phyloP scores from a whole-genome alignment of 1,284 basidiomycete species.

The Paramarasmius palmivorus region DNA sequence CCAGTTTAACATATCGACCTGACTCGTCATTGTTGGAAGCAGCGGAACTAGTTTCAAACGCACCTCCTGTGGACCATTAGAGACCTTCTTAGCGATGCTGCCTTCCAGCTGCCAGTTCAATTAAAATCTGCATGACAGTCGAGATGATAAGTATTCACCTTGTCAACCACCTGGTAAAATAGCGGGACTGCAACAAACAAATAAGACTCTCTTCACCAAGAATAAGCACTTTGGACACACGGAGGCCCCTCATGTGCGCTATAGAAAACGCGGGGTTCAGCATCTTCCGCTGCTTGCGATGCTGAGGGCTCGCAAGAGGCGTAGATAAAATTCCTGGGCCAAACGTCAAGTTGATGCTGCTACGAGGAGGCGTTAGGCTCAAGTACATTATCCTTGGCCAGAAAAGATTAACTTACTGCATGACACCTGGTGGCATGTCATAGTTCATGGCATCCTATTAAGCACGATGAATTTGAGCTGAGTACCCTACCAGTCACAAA shows the following conservation, averaged over 20 bases:
- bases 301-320: conserved; percentile 3
- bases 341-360: not conserved
- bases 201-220: not conserved
- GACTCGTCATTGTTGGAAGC: not conserved
- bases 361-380: too few species aligned
- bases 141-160: conserved; percentile 6
- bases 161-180: conserved; percentile 9
- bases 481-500: not conserved
- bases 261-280: conserved; percentile 14
- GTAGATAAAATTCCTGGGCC: not conserved
- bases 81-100: not conserved
- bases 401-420: not conserved
- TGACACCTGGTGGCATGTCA: too few species aligned
- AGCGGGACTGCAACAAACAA: conserved; percentile 3
- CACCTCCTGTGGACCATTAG: conserved; percentile 7
- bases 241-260: conserved; percentile 10
- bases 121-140: not conserved
- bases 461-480: not conserved
- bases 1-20: conserved; percentile 15
- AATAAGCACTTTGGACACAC: too few species aligned
- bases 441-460: not conserved
- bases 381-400: not conserved
- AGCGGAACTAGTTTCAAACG: not conserved
- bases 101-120: conserved; percentile 2
- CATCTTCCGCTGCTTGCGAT: conserved; percentile 14